Conservation (phyloP, 83 land plant genomes). For the Isoetes engelmannii region DNA sequence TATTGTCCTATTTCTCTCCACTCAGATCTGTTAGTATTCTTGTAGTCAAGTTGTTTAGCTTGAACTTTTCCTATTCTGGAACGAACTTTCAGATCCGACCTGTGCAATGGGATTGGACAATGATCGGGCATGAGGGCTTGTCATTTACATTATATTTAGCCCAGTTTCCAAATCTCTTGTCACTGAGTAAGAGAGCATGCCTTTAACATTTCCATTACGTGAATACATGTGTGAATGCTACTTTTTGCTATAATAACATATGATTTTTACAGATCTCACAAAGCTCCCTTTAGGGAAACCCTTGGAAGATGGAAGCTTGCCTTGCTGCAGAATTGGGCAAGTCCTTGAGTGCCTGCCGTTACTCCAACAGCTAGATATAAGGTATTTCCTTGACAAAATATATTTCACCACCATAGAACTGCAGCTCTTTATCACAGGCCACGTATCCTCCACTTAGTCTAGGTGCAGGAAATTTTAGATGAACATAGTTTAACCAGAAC, state of each 20-base stretch:
- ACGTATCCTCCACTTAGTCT: too few relatives aligned
- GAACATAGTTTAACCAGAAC: too few relatives aligned
- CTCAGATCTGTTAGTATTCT: not conserved
- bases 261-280: constrained; percentile 7
- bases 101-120: constrained; percentile 15
- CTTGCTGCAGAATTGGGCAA: constrained; percentile 3
- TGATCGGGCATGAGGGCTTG: not conserved
- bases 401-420: not conserved
- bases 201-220: not conserved
- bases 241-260: too few relatives aligned
- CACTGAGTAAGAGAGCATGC: constrained; percentile 4
- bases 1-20: too few relatives aligned
- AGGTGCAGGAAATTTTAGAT: too few relatives aligned
- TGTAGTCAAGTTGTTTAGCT: not conserved
- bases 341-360: constrained; percentile 5
- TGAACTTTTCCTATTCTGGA: not conserved
- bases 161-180: constrained; percentile 3
- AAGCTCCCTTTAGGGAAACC: constrained; percentile 9
- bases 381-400: constrained; percentile 1
- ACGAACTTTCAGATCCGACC: constrained; percentile 1
- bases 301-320: not conserved
- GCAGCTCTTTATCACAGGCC: too few relatives aligned
- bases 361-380: constrained; percentile 13
- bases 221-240: not conserved
- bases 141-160: constrained; percentile 13